Evolutionary conservation across 1,284 basidiomycete genomes (phyloP).

Genomic region (Moesziomyces aphidis): DNA sequence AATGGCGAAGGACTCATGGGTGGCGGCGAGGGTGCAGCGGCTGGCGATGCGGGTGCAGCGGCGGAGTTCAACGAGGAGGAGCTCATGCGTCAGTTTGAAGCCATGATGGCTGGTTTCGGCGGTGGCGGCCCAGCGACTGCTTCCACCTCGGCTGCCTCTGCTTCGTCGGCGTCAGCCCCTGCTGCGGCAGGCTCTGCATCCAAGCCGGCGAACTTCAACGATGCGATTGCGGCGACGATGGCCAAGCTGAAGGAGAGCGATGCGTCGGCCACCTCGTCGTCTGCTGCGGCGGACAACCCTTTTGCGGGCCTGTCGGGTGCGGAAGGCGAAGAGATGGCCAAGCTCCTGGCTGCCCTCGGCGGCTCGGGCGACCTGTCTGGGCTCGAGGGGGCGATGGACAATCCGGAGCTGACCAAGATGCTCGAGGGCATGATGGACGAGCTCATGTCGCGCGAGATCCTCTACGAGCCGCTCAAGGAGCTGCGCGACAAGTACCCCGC

Average conservation of each 20-base stretch:
- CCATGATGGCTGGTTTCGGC: conserved; percentile 62
- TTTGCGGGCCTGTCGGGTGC: conserved; percentile 69
- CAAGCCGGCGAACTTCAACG: conserved; percentile 75
- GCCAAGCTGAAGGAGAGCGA: conserved; percentile 82
- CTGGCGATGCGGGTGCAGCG: conserved; percentile 4
- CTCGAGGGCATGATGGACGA: conserved; percentile 93
- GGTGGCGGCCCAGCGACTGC: conserved; percentile 8
- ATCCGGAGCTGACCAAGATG: conserved; percentile 74
- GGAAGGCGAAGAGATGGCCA: conserved; percentile 64
- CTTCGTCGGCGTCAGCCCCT: conserved; percentile 2
- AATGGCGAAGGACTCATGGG: conserved; percentile 28
- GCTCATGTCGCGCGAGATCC: conserved; percentile 91
- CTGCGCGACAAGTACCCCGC: conserved; percentile 87
- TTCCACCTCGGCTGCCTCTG: conserved; percentile 1
- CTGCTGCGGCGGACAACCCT: conserved; percentile 65
- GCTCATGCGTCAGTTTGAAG: conserved; percentile 66
- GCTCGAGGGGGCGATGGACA: conserved; percentile 55
- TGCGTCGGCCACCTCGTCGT: conserved; percentile 66
- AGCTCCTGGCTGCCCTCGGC: conserved; percentile 68
- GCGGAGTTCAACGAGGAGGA: conserved; percentile 57
- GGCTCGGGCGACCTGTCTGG: conserved; percentile 59
- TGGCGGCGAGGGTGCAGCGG: conserved; percentile 7
- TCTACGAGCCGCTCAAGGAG: conserved; percentile 93
- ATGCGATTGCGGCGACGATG: conserved; percentile 82
- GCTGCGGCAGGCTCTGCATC: conserved; percentile 3